A percentile compares a stretch with the other conserved stretches of the same genome.
Conservation (phyloP, 2,329 filamentous ascomycete genomes). For the Scedosporium dehoogii region DNA sequence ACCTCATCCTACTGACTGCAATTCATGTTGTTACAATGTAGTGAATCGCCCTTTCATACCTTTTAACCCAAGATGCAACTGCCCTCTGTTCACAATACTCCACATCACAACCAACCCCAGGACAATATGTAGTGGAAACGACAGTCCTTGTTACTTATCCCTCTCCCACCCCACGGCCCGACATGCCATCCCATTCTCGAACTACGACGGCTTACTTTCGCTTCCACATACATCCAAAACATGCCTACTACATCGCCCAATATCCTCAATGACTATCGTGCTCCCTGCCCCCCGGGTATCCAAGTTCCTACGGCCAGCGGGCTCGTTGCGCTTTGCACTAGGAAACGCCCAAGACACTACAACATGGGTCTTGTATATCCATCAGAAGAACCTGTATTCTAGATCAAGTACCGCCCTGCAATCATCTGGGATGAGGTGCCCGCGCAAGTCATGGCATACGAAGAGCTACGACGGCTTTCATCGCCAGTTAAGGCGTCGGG, state of each 20-base stretch:
- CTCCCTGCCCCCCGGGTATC: background rate
- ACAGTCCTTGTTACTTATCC: too few relatives aligned
- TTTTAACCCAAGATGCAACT: too few relatives aligned
- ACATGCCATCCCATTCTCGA: background rate
- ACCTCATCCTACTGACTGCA: too few relatives aligned
- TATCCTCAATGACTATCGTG: background rate
- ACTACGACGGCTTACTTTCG: background rate
- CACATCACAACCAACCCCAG: too few relatives aligned
- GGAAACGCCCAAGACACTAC: background rate
- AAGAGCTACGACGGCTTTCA: background rate
- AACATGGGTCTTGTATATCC: background rate
- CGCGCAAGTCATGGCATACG: constrained; percentile 2
- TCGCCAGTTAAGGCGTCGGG: background rate
- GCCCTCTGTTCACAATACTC: too few relatives aligned
- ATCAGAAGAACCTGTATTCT: background rate
- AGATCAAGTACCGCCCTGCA: background rate
- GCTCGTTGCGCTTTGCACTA: background rate
- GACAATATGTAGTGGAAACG: too few relatives aligned
- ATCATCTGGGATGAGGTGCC: constrained; percentile 2
- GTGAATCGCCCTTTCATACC: too few relatives aligned
- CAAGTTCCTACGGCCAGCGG: background rate
- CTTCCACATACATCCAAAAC: background rate
- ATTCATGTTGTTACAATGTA: too few relatives aligned
- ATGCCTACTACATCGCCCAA: background rate
- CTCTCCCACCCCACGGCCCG: background rate